Evolutionary conservation across 176 grass and related monocot genomes (phyloP).

Genomic region (Thinopyrum elongatum): DNA sequence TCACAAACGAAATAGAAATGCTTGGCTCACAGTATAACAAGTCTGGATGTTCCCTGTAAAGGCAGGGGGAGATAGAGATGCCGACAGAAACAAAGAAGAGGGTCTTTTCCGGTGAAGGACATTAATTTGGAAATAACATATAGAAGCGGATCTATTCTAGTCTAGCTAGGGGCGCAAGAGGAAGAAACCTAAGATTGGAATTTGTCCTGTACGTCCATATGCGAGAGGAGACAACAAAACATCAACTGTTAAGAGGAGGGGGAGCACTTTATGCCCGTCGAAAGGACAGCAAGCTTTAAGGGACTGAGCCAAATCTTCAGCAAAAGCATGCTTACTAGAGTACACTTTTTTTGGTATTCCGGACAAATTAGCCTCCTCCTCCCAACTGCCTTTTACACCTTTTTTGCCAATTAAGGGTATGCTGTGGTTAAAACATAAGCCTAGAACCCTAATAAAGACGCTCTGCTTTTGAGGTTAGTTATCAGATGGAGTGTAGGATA

Average conservation of each 20-base stretch:
- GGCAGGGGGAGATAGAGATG: background rate
- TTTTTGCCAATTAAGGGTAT: background rate
- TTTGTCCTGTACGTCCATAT: conserved; percentile 12
- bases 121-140: background rate
- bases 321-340: background rate
- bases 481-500: background rate
- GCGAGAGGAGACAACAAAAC: conserved; percentile 6
- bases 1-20: too few relatives aligned
- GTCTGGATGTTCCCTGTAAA: background rate
- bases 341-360: background rate
- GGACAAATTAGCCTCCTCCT: background rate
- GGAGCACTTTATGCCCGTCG: background rate
- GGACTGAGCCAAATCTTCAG: background rate
- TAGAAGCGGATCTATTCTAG: background rate
- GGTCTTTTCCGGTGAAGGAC: background rate
- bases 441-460: background rate
- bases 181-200: conserved; percentile 18
- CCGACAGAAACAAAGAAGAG: background rate
- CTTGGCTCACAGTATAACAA: background rate
- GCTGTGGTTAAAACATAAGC: background rate
- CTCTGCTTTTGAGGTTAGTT: background rate
- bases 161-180: background rate
- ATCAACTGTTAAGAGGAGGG: background rate
- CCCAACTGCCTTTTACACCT: background rate
- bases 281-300: conserved; percentile 37